Evolutionary conservation across 352 stramenopile genomes (phyloP).

Genomic region (Phytophthora palmivora): DNA sequence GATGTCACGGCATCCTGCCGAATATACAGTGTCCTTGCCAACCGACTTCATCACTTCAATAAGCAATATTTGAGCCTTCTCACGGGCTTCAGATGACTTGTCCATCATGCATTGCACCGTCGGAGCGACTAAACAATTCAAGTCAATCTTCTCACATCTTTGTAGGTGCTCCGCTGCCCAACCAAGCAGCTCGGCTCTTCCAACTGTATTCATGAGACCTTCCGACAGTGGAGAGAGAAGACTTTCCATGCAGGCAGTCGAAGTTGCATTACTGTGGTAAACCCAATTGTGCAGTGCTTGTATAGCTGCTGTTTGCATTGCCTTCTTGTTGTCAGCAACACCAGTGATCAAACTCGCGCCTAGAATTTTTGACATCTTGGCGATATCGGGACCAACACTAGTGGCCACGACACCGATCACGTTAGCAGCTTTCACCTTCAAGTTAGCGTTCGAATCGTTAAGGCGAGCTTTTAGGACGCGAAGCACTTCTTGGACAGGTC

Average conservation of each 20-base stretch:
- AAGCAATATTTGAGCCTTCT: conserved; percentile 83
- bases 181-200: conserved; percentile 74
- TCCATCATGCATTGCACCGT: conserved; percentile 87
- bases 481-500: conserved; percentile 80
- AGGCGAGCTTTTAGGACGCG: conserved; percentile 79
- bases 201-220: conserved; percentile 78
- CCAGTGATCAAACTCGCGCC: conserved; percentile 71
- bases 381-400: conserved; percentile 78
- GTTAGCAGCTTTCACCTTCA: conserved; percentile 88
- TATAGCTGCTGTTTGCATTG: conserved; percentile 80
- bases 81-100: conserved; percentile 82
- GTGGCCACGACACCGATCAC: conserved; percentile 82
- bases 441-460: conserved; percentile 86
- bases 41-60: conserved; percentile 86
- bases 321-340: conserved; percentile 90
- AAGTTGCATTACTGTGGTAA: conserved; percentile 75
- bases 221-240: conserved; percentile 73
- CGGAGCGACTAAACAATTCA: conserved; percentile 67
- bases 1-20: conserved; percentile 78
- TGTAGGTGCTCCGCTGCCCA: conserved; percentile 78
- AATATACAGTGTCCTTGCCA: conserved; percentile 76
- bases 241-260: conserved; percentile 71
- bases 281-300: conserved; percentile 89
- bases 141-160: conserved; percentile 71
- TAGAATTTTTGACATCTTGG: conserved; percentile 85